Conservation (phyloP, 352 stramenopile genomes). For the Globisporangium takayamanum region DNA sequence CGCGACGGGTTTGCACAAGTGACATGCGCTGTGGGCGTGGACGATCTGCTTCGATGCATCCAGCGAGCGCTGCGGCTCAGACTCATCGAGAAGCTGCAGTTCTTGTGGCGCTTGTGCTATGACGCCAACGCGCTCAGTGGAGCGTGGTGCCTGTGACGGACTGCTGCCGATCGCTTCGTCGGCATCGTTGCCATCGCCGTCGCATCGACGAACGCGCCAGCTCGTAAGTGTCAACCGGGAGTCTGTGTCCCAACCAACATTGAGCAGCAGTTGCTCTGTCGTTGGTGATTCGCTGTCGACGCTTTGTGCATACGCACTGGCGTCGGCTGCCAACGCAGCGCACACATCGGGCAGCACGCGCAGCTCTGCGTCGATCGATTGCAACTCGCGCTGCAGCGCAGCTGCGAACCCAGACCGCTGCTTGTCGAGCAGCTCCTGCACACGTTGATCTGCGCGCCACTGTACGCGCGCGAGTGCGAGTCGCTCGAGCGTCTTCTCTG, state of each 20-base stretch:
- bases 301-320: not conserved
- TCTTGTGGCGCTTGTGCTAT: not conserved
- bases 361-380: not conserved
- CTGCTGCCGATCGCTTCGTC: too few species aligned
- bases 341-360: not conserved
- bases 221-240: too few species aligned
- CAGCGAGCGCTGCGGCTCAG: not conserved
- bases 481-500: not conserved
- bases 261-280: not conserved
- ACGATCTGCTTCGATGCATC: not conserved
- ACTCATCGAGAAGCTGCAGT: not conserved
- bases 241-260: not conserved
- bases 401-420: constrained; percentile 4
- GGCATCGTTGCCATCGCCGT: too few species aligned
- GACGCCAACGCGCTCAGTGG: too few species aligned
- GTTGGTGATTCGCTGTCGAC: not conserved
- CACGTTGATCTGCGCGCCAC: constrained; percentile 2
- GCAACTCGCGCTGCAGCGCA: not conserved
- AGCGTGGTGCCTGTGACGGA: too few species aligned
- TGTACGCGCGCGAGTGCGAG: not conserved
- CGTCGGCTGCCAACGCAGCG: too few species aligned
- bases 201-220: too few species aligned
- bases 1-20: constrained; percentile 2
- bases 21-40: constrained; percentile 1
- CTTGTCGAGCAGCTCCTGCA: constrained; percentile 6